A percentile compares a stretch with the other conserved stretches of the same genome.
Conservation (phyloP, 2,329 filamentous ascomycete species). For the Diaporthe australafricana region DNA sequence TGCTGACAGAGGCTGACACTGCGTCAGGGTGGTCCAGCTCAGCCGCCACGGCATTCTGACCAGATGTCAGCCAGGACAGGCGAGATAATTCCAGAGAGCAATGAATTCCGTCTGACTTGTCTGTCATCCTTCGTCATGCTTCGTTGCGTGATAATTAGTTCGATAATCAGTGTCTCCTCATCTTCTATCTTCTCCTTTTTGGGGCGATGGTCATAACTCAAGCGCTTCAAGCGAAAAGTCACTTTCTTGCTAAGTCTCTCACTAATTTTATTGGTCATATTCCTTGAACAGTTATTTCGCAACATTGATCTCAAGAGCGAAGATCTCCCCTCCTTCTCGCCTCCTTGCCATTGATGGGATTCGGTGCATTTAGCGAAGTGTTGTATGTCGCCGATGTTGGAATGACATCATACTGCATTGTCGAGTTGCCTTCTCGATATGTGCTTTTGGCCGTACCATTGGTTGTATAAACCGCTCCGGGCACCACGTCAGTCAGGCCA, state of each 20-base stretch:
- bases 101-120: no score
- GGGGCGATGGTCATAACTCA: no score
- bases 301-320: neutral
- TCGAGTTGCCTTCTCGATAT: slow-evolving; percentile 56
- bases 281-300: neutral
- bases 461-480: slow-evolving; percentile 48
- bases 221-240: no score
- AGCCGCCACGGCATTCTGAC: neutral
- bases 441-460: slow-evolving; percentile 53
- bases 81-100: no score
- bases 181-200: no score
- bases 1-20: slow-evolving; percentile 7
- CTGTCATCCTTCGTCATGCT: no score
- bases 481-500: slow-evolving; percentile 55
- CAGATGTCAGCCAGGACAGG: neutral
- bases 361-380: slow-evolving; percentile 44
- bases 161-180: no score
- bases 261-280: neutral
- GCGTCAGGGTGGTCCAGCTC: neutral
- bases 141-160: no score
- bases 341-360: neutral
- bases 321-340: neutral
- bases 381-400: slow-evolving; percentile 49
- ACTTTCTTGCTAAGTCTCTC: no score
- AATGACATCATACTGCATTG: slow-evolving; percentile 48